Conservation (phyloP, 306 rosid species). For the Citrullus colocynthis region DNA sequence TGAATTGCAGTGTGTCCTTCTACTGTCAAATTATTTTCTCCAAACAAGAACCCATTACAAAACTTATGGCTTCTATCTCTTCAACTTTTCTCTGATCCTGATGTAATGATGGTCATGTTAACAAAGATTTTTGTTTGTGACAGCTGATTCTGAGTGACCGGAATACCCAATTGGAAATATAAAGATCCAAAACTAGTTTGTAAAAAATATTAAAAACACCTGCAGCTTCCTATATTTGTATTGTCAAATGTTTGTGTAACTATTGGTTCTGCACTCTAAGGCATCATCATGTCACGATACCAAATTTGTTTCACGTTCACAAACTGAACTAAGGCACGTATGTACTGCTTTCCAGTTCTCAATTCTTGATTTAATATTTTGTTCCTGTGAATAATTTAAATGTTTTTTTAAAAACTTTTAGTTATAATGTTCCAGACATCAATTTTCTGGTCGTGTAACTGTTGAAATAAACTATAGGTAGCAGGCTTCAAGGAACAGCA, state of each 20-base stretch:
- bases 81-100: background rate
- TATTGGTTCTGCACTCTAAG: background rate
- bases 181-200: background rate
- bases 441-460: background rate
- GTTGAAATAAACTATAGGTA: background rate
- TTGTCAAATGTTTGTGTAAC: background rate
- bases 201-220: background rate
- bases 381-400: background rate
- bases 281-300: background rate
- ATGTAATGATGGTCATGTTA: background rate
- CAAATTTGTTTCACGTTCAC: background rate
- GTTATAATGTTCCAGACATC: background rate
- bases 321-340: background rate
- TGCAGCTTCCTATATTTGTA: background rate
- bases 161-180: background rate
- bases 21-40: background rate
- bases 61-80: background rate
- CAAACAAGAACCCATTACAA: background rate
- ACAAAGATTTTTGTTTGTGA: background rate
- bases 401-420: background rate
- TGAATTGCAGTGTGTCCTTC: background rate
- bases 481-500: constrained; percentile 5
- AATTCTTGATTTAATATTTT: background rate
- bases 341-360: background rate
- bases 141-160: background rate